A percentile compares a stretch with the other conserved stretches of the same genome.
These are phyloP conservation scores for Tricholoma sp. DNA, from an alignment of 768 basidiomycete species.

Conservation along the genomic window DNA sequence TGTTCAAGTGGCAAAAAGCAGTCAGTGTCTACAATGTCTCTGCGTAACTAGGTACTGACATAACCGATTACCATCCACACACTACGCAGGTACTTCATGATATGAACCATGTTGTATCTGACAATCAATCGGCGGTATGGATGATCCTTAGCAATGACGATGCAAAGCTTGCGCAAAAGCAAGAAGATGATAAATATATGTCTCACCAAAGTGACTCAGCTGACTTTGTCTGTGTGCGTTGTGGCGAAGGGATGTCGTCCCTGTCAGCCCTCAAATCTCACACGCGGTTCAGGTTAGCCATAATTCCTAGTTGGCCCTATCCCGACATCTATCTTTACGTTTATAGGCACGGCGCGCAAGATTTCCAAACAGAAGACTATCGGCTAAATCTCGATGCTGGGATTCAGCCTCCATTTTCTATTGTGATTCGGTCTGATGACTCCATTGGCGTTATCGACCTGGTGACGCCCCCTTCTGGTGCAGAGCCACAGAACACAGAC, in stretches of 20 bases:
- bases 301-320: neutral
- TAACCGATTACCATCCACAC: neutral
- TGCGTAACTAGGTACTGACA: neutral
- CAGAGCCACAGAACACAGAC: neutral
- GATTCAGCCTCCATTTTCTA: constrained; percentile 18
- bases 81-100: constrained; percentile 17
- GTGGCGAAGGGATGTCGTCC: constrained; percentile 10
- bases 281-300: constrained; percentile 11
- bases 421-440: constrained; percentile 11
- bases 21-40: constrained; percentile 2
- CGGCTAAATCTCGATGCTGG: constrained; percentile 15
- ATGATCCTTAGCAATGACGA: constrained; percentile 10
- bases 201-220: neutral
- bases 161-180: constrained; percentile 12
- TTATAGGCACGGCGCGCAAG: constrained; percentile 13
- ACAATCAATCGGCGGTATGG: constrained; percentile 9
- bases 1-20: constrained; percentile 20
- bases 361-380: constrained; percentile 15
- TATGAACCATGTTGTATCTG: constrained; percentile 15
- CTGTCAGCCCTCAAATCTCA: constrained; percentile 9
- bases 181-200: constrained; percentile 8
- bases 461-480: neutral
- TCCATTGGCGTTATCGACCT: neutral
- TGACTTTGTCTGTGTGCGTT: constrained; percentile 13
- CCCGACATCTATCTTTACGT: neutral